Base-by-base conservation (phyloP, 2,329 filamentous ascomycete genomes). In the Ciborinia camelliae region DNA sequence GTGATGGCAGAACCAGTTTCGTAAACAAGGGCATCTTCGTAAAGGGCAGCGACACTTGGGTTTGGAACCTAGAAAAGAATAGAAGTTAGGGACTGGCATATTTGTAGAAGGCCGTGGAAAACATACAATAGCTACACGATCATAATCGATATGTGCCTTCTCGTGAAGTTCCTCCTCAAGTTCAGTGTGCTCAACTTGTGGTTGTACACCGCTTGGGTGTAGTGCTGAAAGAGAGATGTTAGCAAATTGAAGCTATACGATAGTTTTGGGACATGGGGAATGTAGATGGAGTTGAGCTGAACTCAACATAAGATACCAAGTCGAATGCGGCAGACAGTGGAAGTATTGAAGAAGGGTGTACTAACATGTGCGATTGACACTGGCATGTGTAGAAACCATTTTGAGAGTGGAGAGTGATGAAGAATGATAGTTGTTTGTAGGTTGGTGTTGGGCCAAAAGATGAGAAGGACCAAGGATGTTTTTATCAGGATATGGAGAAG, bases 11-110 rank as follows among this genome's bases (percentile, higher is more conserved):
- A 96, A 75, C 95, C 95, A 65, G 91, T 95, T 82, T 99, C 95
- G 83, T 98, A 99, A 72, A 93, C 92, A 70, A 99, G 87, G 64
- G 95, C 95, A 90, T 99, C 95, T 86, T 99, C 95, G 84, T 99
- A 99, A 70, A 99, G 88, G 66, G 93, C 90, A 70, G 95, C 89
- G 68, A 98, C 95, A 65, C 94, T 72, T 55, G 73, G 93, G 81
- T 99, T 98, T 81, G 92, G 91, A 67, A 89, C 85, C 85, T 87
- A 68, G 20, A 59, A 35, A 63, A 45, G 43, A 52, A 23, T n/a
- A 18, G 43, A 32, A 35, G 60, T 62, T 62, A 64, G 48, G 58
- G 68, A 50, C 45, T 66, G 48, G 39, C 62, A 50, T 41, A 43
- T 47, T 35, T 20, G 10, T 15, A 50, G 41, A 51, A 48, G 20